phyloP scores from a whole-genome alignment of 1,284 basidiomycete species.

The Melampsora americana region DNA sequence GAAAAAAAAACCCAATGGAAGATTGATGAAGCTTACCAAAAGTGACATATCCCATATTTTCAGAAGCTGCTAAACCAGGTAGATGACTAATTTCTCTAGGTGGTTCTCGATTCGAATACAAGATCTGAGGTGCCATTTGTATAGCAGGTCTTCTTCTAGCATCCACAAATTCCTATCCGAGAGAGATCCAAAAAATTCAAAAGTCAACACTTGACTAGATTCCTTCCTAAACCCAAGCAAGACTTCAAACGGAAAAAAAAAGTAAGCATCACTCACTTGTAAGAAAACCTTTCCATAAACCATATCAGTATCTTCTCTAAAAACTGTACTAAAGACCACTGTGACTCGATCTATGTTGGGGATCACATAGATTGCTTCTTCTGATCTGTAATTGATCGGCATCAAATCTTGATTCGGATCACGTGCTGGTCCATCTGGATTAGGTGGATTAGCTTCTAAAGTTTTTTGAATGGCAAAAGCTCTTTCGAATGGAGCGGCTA shows the following conservation, averaged over 20 bases:
- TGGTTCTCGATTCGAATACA: constrained; percentile 93
- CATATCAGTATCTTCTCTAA: constrained; percentile 95
- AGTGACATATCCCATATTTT: constrained; percentile 96
- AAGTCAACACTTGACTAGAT: no score
- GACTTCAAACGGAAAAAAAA: constrained; percentile 2
- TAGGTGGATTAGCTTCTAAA: constrained; percentile 63
- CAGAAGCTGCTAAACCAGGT: constrained; percentile 72
- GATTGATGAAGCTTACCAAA: constrained; percentile 70
- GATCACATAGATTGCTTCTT: constrained; percentile 94
- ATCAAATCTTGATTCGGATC: constrained; percentile 72
- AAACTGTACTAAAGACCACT: constrained; percentile 94
- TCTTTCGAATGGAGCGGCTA: constrained; percentile 89
- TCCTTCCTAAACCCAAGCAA: no score
- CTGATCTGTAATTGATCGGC: constrained; percentile 82
- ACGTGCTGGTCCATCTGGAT: constrained; percentile 59
- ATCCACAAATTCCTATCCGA: constrained; percentile 99
- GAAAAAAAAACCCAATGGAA: no score
- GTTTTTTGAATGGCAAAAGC: constrained; percentile 84
- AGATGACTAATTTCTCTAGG: constrained; percentile 91
- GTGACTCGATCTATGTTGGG: constrained; percentile 93
- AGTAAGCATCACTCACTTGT: constrained; percentile 64
- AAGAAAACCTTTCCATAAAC: constrained; percentile 96
- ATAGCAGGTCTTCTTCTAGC: constrained; percentile 86
- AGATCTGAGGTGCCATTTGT: constrained; percentile 94
- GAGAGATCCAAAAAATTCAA: no score